Evolutionary conservation across 2,329 filamentous ascomycete genomes (phyloP), one percentile per base, ranked within the genome.

Genomic region (Dactylellina drechsleri): DNA sequence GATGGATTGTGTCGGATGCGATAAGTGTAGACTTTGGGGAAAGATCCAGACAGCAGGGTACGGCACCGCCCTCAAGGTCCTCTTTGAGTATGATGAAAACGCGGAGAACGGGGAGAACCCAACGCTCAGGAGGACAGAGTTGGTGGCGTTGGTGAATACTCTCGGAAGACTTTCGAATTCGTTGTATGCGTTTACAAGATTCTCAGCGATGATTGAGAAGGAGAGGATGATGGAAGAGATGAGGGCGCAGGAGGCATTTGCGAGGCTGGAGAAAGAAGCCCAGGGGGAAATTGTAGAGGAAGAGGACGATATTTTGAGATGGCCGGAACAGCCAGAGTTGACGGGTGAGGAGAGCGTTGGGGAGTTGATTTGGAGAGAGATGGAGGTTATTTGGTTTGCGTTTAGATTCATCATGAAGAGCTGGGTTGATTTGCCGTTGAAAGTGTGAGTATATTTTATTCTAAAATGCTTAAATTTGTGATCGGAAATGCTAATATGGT

Each of bases 1-100:
- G 77, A 99, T 99, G 95, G 95, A 99, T 82, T 99, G 95, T 79
- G 94, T 98, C 18, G 95, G 95, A 52, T 99, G 95, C 82, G 95
- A 99, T 84, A 99, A 99, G 84, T 99, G 95, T 83, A 89, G 95
- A 7, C 88, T 99, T 1, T 99, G 95, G 95, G 95, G 95, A 57
- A 99, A 99, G 83, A 84, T 99, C 43, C 95, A 99, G 83, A 96
- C 93, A 0, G 91, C 92, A 12, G 95, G 95, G 1, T 98, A 97
- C 81, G 95, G 95, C 58, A 92, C 95, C 0, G 95, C 95, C 0
- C 84, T 99, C 77, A 99, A 99, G 83, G 90, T 99, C 3, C 86
- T 99, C 0, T 99, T 99, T 80, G 95, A 99, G 82, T 95, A 93
- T 77, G 93, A 96, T 16, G 79, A 79, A 47, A 76, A 77, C 49